Evolutionary conservation across 345 rosid species (phyloP).

Genomic region (Gossypium thurberi): DNA sequence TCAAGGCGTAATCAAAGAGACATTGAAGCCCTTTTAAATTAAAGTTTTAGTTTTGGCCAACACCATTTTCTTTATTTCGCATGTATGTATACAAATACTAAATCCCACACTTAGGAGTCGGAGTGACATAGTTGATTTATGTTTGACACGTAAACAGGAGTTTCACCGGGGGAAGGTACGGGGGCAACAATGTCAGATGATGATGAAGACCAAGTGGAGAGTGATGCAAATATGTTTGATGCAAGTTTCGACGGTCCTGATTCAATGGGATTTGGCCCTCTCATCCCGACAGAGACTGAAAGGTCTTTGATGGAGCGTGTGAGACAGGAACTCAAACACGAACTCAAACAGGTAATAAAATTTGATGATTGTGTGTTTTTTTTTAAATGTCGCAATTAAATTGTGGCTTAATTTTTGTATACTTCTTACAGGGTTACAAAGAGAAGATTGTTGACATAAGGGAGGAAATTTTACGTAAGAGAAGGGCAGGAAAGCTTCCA

Average conservation of each 20-base stretch:
- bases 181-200: conserved; percentile 99
- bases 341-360: conserved; percentile 69
- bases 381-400: neutral
- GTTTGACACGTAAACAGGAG: conserved; percentile 44
- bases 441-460: conserved; percentile 89
- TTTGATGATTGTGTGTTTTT: neutral
- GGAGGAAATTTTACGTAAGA: conserved; percentile 95
- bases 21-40: too few relatives aligned
- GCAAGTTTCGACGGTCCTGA: conserved; percentile 66
- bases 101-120: neutral
- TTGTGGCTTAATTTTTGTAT: neutral
- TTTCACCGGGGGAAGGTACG: conserved; percentile 92
- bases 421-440: conserved; percentile 72
- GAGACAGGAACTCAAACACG: conserved; percentile 92
- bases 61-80: too few relatives aligned
- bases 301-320: conserved; percentile 98
- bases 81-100: too few relatives aligned
- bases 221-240: conserved; percentile 77
- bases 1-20: too few relatives aligned
- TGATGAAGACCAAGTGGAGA: conserved; percentile 92
- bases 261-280: conserved; percentile 88
- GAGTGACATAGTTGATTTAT: neutral
- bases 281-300: conserved; percentile 89
- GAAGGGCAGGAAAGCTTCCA: conserved; percentile 98
- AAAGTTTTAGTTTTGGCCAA: too few relatives aligned